phyloP scores from a whole-genome alignment of 2,329 filamentous ascomycete genomes.

The Diaporthe ampelina region DNA sequence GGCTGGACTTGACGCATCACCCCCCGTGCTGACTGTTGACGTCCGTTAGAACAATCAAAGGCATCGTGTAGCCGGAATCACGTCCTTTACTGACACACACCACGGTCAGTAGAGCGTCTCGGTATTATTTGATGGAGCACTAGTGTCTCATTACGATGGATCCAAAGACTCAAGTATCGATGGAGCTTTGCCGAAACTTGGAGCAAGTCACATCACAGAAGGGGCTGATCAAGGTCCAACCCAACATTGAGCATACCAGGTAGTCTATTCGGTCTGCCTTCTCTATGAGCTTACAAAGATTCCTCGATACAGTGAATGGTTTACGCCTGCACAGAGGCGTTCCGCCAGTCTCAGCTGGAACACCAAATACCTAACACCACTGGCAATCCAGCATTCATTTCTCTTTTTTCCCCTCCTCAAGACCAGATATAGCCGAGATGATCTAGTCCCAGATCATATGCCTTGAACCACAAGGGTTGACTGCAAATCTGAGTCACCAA shows the following conservation, averaged over 20 bases:
- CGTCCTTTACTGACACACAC: no score
- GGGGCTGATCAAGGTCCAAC: no score
- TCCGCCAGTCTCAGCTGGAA: no score
- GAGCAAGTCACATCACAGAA: neutral
- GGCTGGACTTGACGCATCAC: neutral
- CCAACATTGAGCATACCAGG: neutral
- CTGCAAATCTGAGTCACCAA: neutral
- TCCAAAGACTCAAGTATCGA: neutral
- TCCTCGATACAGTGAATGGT: no score
- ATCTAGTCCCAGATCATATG: neutral
- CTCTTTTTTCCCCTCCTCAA: neutral
- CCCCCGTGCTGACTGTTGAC: neutral
- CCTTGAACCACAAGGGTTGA: neutral
- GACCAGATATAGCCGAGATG: neutral
- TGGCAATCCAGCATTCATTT: neutral
- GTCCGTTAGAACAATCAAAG: neutral
- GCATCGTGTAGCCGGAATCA: neutral
- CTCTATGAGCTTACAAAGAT: neutral
- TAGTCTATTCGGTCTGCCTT: neutral
- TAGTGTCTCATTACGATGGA: neutral
- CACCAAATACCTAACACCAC: neutral
- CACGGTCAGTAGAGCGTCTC: neutral
- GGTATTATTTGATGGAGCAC: no score
- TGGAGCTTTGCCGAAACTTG: no score
- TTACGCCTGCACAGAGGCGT: no score